These are phyloP conservation scores for Ophiosphaerella korrae DNA, from an alignment of 2,329 filamentous ascomycete genomes.

Conservation along the genomic window DNA sequence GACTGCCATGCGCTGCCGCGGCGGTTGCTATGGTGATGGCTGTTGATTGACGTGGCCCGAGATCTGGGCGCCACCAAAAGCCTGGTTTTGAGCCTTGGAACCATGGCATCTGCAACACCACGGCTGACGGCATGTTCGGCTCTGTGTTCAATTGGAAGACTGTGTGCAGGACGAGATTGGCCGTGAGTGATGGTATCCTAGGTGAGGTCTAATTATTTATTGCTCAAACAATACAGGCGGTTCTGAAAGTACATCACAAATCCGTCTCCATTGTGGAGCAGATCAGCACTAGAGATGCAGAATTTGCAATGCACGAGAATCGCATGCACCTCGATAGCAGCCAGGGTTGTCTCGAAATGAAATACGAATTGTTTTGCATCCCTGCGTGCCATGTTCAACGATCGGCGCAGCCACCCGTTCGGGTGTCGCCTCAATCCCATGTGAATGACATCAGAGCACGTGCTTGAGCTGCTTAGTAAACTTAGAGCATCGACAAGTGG, in stretches of 20 bases:
- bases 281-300: no score
- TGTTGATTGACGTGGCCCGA: constrained; percentile 37
- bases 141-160: not conserved
- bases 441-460: constrained; percentile 31
- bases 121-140: not conserved
- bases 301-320: no score
- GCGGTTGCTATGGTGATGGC: constrained; percentile 37
- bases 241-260: no score
- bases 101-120: constrained; percentile 2
- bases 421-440: not conserved
- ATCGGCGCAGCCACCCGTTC: constrained; percentile 13
- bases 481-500: not conserved
- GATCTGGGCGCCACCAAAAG: constrained; percentile 15
- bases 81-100: constrained; percentile 18
- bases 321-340: no score
- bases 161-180: no score
- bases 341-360: not conserved
- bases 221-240: no score
- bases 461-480: constrained; percentile 1
- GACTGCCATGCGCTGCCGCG: constrained; percentile 12
- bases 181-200: no score
- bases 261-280: no score
- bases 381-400: not conserved
- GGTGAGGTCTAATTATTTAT: no score
- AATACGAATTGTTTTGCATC: not conserved